phyloP scores from a whole-genome alignment of 2,329 filamentous ascomycete genomes.

The Fusarium sp. region DNA sequence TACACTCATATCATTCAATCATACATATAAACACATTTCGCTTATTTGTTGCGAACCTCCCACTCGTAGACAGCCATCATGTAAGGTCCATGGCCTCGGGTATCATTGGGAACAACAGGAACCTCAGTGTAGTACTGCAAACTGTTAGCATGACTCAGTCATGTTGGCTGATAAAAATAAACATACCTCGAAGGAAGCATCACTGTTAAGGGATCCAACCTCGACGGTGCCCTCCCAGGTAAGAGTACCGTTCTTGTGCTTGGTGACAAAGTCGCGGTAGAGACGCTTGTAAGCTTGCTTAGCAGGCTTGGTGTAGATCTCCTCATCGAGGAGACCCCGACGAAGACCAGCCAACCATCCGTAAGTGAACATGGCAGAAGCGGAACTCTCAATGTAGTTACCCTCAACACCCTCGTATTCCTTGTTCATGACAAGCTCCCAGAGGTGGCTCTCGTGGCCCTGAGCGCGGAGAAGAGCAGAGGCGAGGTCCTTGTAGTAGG shows the following conservation, averaged over 20 bases:
- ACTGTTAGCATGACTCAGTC: background rate
- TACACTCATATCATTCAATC: background rate
- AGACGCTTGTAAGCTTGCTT: conserved; percentile 52
- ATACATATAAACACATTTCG: background rate
- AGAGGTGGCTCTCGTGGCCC: conserved; percentile 61
- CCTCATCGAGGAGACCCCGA: conserved; percentile 46
- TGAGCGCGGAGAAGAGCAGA: conserved; percentile 51
- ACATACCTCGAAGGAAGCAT: conserved; percentile 63
- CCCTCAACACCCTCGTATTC: conserved; percentile 60
- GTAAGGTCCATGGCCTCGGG: conserved; percentile 49
- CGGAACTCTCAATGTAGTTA: conserved; percentile 72
- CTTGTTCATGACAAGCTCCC: conserved; percentile 69
- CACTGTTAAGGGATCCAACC: conserved; percentile 63
- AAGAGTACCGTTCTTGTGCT: conserved; percentile 61
- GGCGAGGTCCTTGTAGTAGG: conserved; percentile 50
- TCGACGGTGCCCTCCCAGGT: conserved; percentile 64
- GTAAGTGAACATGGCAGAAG: conserved; percentile 69
- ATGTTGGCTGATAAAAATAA: accelerated
- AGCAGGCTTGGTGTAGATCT: conserved; percentile 39
- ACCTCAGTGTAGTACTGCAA: conserved; percentile 48
- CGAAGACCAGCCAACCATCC: conserved; percentile 60
- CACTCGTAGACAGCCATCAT: conserved; percentile 49
- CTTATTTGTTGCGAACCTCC: conserved; percentile 38
- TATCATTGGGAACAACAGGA: conserved; percentile 45
- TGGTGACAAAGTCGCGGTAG: conserved; percentile 59